These are phyloP conservation scores for Hapsidospora chrysogenum DNA, from an alignment of 495 filamentous ascomycete species.

Conservation along the genomic window DNA sequence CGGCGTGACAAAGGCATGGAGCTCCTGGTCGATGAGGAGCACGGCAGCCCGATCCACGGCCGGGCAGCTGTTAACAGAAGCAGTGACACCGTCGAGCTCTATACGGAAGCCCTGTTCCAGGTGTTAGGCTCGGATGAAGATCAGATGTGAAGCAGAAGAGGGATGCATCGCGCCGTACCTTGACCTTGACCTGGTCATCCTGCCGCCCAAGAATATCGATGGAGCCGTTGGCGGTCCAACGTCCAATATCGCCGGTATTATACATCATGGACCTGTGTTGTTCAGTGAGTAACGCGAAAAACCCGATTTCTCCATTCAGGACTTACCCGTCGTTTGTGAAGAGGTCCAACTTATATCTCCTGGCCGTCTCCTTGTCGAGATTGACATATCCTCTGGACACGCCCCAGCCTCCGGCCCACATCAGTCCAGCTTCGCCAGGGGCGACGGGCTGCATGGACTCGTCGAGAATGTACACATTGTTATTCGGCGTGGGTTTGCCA, in stretches of 20 bases:
- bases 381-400: conserved; percentile 19
- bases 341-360: conserved; percentile 14
- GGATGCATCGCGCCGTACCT: conserved; percentile 3
- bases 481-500: conserved; percentile 18
- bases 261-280: conserved; percentile 12
- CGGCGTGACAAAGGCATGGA: conserved; percentile 16
- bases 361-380: conserved; percentile 14
- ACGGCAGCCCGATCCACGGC: conserved; percentile 15
- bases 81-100: conserved; percentile 18
- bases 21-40: conserved; percentile 10
- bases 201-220: conserved; percentile 14
- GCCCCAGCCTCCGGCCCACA: conserved; percentile 19
- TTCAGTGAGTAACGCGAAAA: no score
- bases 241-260: conserved; percentile 17
- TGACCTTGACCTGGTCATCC: conserved; percentile 23
- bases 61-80: conserved; percentile 11
- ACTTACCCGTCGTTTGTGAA: conserved; percentile 15
- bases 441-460: conserved; percentile 14
- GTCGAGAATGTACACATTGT: conserved; percentile 18
- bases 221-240: conserved; percentile 14
- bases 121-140: no score
- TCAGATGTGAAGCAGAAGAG: no score
- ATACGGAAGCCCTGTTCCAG: conserved; percentile 17
- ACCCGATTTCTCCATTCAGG: neutral
- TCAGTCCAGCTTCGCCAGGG: conserved; percentile 13